Percentiles rank a stretch among this genome's conserved stretches.
Evolutionary conservation across 495 filamentous ascomycete species (phyloP).

Genomic region (Margaritispora aquatica): DNA sequence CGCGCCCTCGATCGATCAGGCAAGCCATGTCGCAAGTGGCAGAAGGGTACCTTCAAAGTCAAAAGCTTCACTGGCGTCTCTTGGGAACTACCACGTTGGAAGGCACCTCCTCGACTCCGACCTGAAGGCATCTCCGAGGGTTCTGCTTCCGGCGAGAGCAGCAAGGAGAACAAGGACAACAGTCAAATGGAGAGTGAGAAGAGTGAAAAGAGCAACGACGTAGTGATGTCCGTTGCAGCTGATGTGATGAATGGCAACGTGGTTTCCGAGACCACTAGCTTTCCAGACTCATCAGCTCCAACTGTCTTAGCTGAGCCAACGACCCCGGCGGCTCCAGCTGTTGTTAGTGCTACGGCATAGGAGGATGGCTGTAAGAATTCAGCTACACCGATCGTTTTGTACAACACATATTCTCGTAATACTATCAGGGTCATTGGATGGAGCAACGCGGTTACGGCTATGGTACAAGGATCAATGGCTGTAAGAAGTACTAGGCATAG

Average conservation of each 20-base stretch:
- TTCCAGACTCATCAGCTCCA: slow-evolving; percentile 18
- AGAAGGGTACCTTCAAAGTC: slow-evolving; percentile 69
- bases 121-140: slow-evolving; percentile 39
- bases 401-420: not conserved
- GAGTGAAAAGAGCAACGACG: slow-evolving; percentile 36
- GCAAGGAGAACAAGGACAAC: slow-evolving; percentile 68
- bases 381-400: not conserved
- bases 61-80: slow-evolving; percentile 89
- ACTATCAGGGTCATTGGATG: not conserved
- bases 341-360: slow-evolving; percentile 26
- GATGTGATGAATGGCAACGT: slow-evolving; percentile 11
- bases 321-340: slow-evolving; percentile 1
- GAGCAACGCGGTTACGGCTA: not conserved
- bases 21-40: slow-evolving; percentile 88
- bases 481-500: not conserved
- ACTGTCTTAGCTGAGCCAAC: slow-evolving; percentile 33
- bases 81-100: slow-evolving; percentile 85
- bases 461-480: not conserved
- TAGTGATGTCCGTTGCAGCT: slow-evolving; percentile 11
- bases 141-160: slow-evolving; percentile 60
- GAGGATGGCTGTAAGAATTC: not conserved
- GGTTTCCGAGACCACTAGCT: too few species aligned
- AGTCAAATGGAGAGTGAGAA: slow-evolving; percentile 54
- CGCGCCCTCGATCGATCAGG: slow-evolving; percentile 88
- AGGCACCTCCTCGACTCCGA: slow-evolving; percentile 53